Evolutionary conservation across 169 alveolate genomes (phyloP).

Genomic region (Babesia divergens): DNA sequence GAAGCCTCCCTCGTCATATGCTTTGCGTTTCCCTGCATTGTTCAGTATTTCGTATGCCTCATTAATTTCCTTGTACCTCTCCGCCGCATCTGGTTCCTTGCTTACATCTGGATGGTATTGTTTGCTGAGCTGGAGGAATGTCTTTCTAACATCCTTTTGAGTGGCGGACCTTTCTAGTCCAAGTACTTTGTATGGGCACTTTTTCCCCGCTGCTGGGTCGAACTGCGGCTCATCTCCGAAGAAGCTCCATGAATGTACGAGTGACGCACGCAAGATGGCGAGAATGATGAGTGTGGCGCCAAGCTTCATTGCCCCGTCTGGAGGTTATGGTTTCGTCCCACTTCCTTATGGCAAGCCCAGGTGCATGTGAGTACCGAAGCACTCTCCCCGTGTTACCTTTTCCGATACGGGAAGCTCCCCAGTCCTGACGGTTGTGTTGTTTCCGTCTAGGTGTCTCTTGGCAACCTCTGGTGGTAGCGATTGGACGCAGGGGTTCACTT

Average conservation of each 20-base stretch:
- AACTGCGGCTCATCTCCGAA: conserved; percentile 22
- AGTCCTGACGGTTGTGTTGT: too few relatives aligned
- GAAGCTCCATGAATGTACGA: conserved; percentile 4
- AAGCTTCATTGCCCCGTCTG: background rate
- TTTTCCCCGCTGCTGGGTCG: conserved; percentile 33
- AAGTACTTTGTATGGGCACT: conserved; percentile 63
- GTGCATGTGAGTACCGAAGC: too few relatives aligned
- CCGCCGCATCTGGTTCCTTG: conserved; percentile 80
- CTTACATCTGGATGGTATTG: conserved; percentile 90
- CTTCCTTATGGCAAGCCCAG: too few relatives aligned
- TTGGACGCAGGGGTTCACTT: too few relatives aligned
- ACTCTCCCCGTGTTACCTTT: too few relatives aligned
- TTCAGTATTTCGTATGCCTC: conserved; percentile 89
- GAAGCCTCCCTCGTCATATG: conserved; percentile 88
- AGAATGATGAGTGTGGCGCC: background rate
- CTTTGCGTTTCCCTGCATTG: conserved; percentile 83
- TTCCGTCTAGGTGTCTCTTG: too few relatives aligned
- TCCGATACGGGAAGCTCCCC: too few relatives aligned
- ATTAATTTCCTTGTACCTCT: conserved; percentile 83
- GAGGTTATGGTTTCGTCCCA: too few relatives aligned
- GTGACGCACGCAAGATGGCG: background rate
- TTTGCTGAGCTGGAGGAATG: conserved; percentile 79
- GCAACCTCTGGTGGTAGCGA: too few relatives aligned
- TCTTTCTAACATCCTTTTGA: conserved; percentile 87
- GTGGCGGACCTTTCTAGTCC: conserved; percentile 77